phyloP scores from a whole-genome alignment of 2,329 filamentous ascomycete species.

The Ambrosiella xylebori region DNA sequence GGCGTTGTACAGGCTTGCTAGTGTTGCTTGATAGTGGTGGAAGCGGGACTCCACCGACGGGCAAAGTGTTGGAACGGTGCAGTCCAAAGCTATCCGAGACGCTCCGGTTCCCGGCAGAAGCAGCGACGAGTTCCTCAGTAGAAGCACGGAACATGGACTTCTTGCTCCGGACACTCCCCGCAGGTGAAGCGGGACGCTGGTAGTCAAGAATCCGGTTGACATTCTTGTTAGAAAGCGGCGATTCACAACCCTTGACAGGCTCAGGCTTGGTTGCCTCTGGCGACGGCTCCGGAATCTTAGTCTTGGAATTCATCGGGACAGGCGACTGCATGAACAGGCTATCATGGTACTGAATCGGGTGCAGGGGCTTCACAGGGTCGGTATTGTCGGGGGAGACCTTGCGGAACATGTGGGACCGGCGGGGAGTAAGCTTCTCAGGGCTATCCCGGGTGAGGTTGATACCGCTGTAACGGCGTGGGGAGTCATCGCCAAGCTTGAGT shows the following conservation, averaged over 20 bases:
- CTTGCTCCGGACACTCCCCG: neutral
- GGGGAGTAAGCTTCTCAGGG: neutral
- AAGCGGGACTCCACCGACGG: too few relatives aligned
- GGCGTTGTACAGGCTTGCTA: neutral
- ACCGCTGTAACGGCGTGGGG: neutral
- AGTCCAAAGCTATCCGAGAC: slow-evolving; percentile 22
- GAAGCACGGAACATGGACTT: slow-evolving; percentile 1
- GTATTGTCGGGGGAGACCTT: neutral
- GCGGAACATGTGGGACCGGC: slow-evolving; percentile 8
- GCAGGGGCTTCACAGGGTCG: slow-evolving; percentile 14
- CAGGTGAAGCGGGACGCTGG: neutral
- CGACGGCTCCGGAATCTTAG: slow-evolving; percentile 25
- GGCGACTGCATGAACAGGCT: slow-evolving; percentile 16
- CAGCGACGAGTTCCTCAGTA: neutral
- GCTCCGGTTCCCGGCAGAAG: slow-evolving; percentile 18
- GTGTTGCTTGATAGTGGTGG: neutral
- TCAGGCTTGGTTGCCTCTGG: slow-evolving; percentile 25
- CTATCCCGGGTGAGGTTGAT: neutral
- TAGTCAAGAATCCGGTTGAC: neutral
- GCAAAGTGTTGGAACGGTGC: slow-evolving; percentile 1
- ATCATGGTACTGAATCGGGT: slow-evolving; percentile 18
- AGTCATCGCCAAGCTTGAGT: slow-evolving; percentile 1
- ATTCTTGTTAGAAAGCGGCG: neutral
- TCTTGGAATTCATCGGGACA: slow-evolving; percentile 20
- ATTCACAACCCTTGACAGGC: slow-evolving; percentile 24